Evolutionary conservation across 768 basidiomycete species (phyloP), one percentile per base, ranked within the genome.

Genomic region (Pisolithus sp.): DNA sequence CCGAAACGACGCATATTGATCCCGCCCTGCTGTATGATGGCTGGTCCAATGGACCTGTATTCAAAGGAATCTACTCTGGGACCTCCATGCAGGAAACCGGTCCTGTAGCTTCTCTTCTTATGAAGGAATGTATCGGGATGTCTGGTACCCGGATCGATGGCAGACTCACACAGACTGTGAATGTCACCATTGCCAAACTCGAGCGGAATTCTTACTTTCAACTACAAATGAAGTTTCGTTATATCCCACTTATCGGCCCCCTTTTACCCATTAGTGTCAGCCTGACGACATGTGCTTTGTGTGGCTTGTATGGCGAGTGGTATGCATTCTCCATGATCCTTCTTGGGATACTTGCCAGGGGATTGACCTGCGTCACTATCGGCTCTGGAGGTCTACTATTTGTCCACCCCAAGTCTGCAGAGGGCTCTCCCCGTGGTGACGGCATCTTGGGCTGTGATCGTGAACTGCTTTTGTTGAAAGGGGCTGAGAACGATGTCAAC

Each of bases 281-380:
- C n/a, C n/a, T n/a, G n/a, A n/a, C n/a, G n/a, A n/a, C n/a, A n/a
- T n/a, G n/a, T n/a, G n/a, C n/a, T n/a, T n/a, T n/a, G n/a, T n/a
- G n/a, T n/a, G n/a, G n/a, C n/a, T n/a, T n/a, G n/a, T n/a, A n/a
- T n/a, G n/a, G n/a, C n/a, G n/a, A n/a, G n/a, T n/a, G n/a, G n/a
- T n/a, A n/a, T n/a, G n/a, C n/a, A n/a, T n/a, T n/a, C n/a, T n/a
- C n/a, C 30, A 30, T 30, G 30, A 30, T 30, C 8, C 30, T 30
- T 9, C 50, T 62, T 5, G 66, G 66, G 9, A 62, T 68, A 30
- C 9, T 68, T 17, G 59, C 65, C 47, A 64, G 57, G 24, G 65
- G 66, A 17, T 6, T 64, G n/a, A 56, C 66, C 24, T 65, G 60
- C 53, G 43, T 53, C 15, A 43, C 57, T 34, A 58, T 64, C 31